Base-by-base conservation (phyloP, 1,284 basidiomycete species). In the Bjerkandera adusta region DNA sequence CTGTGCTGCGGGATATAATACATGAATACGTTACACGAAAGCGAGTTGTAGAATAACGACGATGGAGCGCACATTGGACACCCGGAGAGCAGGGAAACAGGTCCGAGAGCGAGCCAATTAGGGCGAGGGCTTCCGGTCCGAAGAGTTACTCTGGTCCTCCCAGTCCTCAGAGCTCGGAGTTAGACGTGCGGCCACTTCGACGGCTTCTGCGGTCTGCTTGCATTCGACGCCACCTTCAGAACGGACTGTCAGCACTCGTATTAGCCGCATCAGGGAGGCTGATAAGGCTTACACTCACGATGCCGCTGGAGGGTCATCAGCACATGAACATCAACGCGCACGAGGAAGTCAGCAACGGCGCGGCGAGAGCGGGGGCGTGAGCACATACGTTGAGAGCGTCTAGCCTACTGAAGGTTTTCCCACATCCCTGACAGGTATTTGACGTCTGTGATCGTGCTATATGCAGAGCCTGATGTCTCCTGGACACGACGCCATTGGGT, bases 341-440 rank as follows among this genome's bases (percentile, higher is more conserved):
- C n/a, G 22, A 30, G 13, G 57, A 56, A 21, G 48, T 58, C 51
- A 60, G 54, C 39, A 41, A 38, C 33, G 22, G 36, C 34, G 40
- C 22, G 34, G 39, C 43, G 20, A 45, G 56, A 32, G 49, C 41
- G 35, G 26, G 45, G 36, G 39, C 40, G 35, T 13, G 37, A 32
- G 47, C 88, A 71, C 39, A 36, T 72, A 94, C 91, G 61, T 95
- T 96, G 50, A 97, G 76, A 15, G 94, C 94, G 70, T 97, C 94
- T 58, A 94, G 71, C 47, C 94, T 76, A 59, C 93, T 95, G 70
- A 97, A 97, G 15, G 90, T 89, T 75, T 96, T 96, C 58, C 90
- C 88, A 68, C 94, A 97, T 3, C 91, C 90, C 57, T 87, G 85
- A 60, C 94, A 97, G 43, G 89, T 77, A 66, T 97, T 95, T 25